Base-by-base conservation (phyloP, 306 rosid genomes). In the Nissolia schottii region DNA sequence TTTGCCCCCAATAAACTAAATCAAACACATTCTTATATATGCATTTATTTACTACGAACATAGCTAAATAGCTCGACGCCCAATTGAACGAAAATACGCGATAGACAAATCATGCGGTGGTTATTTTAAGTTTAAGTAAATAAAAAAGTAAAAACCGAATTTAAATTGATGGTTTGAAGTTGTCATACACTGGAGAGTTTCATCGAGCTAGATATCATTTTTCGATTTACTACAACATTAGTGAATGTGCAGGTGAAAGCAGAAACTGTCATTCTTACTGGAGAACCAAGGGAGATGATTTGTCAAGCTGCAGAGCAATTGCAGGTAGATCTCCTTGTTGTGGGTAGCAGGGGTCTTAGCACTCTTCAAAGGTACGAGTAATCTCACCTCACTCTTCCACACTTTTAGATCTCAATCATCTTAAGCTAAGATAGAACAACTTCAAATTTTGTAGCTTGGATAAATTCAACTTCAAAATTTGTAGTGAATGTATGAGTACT, bases 341-440 rank as follows among this genome's bases (percentile, higher is more conserved):
- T 87, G 2, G 85, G 89, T 11, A 82, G 87, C 66, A 74, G 89
- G n/a, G 87, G 92, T 60, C 86, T 85, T 29, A 81, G 89, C 46
- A 81, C 22, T 32, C 19, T 85, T 71, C 58, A 81, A 64, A 87
- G 92, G 92, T 3, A 15, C 22, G n/a, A n/a, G n/a, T 12, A 65
- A 1, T 28, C 32, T 34, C 9, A 43, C 43, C 8, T 54, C 34
- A 24, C 8, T 11, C 34, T 23, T 23, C 32, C 34, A 53, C 60
- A 53, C 11, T 53, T 53, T 18, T 53, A 3, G 15, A 24, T 18
- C 12, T 27, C 14, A 56, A 56, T n/a, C 37, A 13, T 25, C 12
- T 56, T n/a, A 27, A 6, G 11, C 63, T 25, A 55, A 55, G 32
- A 14, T 27, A 12, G 37, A 55, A 13, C 13, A 55, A 13, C 13